Evolutionary conservation across 2,329 filamentous ascomycete genomes (phyloP), one percentile per base, ranked within the genome.

Genomic region (Talaromyces sp.): DNA sequence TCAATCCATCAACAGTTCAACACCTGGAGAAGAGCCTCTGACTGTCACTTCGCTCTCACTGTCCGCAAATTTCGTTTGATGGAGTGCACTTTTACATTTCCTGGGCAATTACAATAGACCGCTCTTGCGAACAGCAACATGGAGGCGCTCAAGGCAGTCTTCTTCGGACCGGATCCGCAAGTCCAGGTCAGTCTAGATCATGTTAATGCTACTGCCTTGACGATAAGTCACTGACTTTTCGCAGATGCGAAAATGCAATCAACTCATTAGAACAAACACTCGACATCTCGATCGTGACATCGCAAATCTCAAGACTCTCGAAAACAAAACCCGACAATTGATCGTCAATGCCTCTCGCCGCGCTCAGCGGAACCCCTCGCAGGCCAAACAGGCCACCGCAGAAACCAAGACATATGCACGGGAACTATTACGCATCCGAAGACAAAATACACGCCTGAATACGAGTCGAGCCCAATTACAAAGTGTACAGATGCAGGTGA

Each of bases 231-330:
- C 68, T 69, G 22, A 73, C 66, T 7, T 19, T 51, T 58, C 58
- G 31, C 72, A 99, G 94, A 90, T 95, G 80, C 89, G 93, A 69
- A 98, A 97, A 89, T 98, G 94, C 80, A 97, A 97, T 79, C 83
- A 88, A 68, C 87, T 98, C 68, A 90, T 99, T 73, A 92, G 94
- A 67, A 83, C 88, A 76, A 97, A 98, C 79, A 90, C 92, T 68
- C 93, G 95, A 75, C 94, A 96, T 76, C 87, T 99, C 72, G 95
- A 99, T 78, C 93, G 95, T 75, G 93, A 98, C 80, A 94, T 99
- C 76, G 80, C 85, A 63, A 84, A 88, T 69, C 86, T 95, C 70
- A 93, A 91, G 78, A 82, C 86, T 65, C 89, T 92, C 70, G 94
- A 99, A 77, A 80, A 81, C 74, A 96, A 95, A 79, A 93, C 93